Evolutionary conservation across 495 filamentous ascomycete genomes (phyloP).

Genomic region (Astrothelium macrocarpum): DNA sequence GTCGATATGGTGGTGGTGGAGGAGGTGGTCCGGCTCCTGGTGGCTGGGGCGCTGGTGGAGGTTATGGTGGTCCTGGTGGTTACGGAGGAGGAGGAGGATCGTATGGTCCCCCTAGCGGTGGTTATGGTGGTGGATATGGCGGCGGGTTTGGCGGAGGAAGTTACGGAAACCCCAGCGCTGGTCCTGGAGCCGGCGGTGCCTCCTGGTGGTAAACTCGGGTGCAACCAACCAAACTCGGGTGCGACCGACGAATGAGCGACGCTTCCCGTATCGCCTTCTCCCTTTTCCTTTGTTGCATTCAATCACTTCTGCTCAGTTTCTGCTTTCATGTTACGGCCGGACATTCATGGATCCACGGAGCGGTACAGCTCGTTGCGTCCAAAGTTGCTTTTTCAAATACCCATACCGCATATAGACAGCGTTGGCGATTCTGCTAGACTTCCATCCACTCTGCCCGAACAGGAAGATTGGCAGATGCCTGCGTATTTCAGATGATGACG

Average conservation of each 20-base stretch:
- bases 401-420: conserved; percentile 12
- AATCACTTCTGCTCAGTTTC: not conserved
- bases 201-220: conserved; percentile 80
- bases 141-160: conserved; percentile 41
- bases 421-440: conserved; percentile 9
- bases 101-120: conserved; percentile 30
- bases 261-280: not conserved
- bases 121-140: conserved; percentile 34
- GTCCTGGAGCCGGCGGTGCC: conserved; percentile 60
- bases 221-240: not conserved
- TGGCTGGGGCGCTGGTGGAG: conserved; percentile 40
- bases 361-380: conserved; percentile 6
- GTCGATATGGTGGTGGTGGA: conserved; percentile 60
- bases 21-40: conserved; percentile 43
- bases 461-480: conserved; percentile 6
- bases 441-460: not conserved
- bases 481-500: conserved; percentile 2
- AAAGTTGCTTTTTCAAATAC: conserved; percentile 10
- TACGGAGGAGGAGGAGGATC: conserved; percentile 35
- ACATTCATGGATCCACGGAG: conserved; percentile 3
- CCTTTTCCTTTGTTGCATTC: conserved; percentile 5
- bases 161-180: conserved; percentile 73
- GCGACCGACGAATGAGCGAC: not conserved
- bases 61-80: conserved; percentile 42
- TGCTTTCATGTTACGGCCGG: not conserved